A percentile compares a stretch with the other conserved stretches of the same genome.
These are phyloP conservation scores for Apiotrichum veenhuisii DNA, from an alignment of 1,284 basidiomycete genomes.

Conservation along the genomic window DNA sequence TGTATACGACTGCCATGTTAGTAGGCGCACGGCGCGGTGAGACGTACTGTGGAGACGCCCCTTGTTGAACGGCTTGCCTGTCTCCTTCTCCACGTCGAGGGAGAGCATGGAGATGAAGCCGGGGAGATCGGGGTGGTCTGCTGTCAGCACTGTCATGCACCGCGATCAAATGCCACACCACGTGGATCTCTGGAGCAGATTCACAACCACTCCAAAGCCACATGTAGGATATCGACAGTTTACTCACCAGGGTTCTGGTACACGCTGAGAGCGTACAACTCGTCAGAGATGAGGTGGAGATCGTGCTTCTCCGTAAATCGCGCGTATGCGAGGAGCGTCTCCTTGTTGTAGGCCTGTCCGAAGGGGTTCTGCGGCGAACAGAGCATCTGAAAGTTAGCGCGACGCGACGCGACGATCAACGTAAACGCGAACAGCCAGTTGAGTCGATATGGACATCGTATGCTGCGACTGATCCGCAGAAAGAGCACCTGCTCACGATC, in stretches of 20 bases:
- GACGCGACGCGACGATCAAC: too few relatives aligned
- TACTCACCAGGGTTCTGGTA: conserved; percentile 39
- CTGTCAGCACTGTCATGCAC: too few relatives aligned
- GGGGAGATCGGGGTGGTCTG: conserved; percentile 31
- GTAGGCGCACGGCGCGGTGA: background rate
- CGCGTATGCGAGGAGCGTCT: conserved; percentile 49
- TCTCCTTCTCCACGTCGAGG: conserved; percentile 48
- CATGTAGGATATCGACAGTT: too few relatives aligned
- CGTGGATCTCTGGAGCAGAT: background rate
- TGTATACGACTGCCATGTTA: conserved; percentile 36
- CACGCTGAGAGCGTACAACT: conserved; percentile 51
- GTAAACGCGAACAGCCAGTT: too few relatives aligned
- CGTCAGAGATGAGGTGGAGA: conserved; percentile 50
- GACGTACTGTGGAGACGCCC: conserved; percentile 44
- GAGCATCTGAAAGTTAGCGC: conserved; percentile 37
- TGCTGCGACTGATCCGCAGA: too few relatives aligned
- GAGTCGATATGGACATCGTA: too few relatives aligned
- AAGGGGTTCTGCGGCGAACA: conserved; percentile 52
- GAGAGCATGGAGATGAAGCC: conserved; percentile 49
- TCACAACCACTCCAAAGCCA: too few relatives aligned
- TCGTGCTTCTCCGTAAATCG: conserved; percentile 50
- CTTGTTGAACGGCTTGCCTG: conserved; percentile 42
- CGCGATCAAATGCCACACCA: too few relatives aligned
- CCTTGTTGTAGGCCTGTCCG: conserved; percentile 43
- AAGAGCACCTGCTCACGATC: too few relatives aligned